Evolutionary conservation across 805 yeast genomes (phyloP).

Genomic region (Saccharomyces eubayanus): DNA sequence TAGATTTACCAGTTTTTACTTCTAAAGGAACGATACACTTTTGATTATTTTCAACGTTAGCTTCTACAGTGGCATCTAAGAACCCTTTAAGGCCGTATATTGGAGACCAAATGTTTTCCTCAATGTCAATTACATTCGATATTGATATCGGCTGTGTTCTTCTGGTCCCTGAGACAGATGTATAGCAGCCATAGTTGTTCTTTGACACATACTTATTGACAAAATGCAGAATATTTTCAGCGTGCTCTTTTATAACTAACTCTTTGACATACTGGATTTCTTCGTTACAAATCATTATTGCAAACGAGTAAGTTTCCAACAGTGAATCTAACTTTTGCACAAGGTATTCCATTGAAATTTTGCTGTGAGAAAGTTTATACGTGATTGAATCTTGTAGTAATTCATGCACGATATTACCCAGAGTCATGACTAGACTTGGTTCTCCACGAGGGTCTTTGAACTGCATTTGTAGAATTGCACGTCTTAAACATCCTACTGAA

Average conservation of each 20-base stretch:
- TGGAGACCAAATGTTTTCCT: conserved; percentile 90
- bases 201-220: conserved; percentile 37
- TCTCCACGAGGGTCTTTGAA: conserved; percentile 53
- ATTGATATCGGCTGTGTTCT: conserved; percentile 42
- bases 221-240: conserved; percentile 48
- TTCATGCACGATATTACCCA: conserved; percentile 79
- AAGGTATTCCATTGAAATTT: conserved; percentile 24
- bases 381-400: conserved; percentile 48
- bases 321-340: conserved; percentile 32
- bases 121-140: conserved; percentile 66
- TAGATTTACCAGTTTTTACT: conserved; percentile 72
- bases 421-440: conserved; percentile 52
- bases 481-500: conserved; percentile 63
- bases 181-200: conserved; percentile 21
- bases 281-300: conserved; percentile 49
- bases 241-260: conserved; percentile 39
- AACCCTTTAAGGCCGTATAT: conserved; percentile 82
- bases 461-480: conserved; percentile 52
- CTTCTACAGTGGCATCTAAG: conserved; percentile 79
- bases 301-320: conserved; percentile 38
- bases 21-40: conserved; percentile 71
- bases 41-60: conserved; percentile 34
- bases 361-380: conserved; percentile 23
- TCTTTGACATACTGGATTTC: conserved; percentile 37
- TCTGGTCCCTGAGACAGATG: conserved; percentile 23